Evolutionary conservation across 768 basidiomycete genomes (phyloP).

Genomic region (Agrocybe chaxingu): DNA sequence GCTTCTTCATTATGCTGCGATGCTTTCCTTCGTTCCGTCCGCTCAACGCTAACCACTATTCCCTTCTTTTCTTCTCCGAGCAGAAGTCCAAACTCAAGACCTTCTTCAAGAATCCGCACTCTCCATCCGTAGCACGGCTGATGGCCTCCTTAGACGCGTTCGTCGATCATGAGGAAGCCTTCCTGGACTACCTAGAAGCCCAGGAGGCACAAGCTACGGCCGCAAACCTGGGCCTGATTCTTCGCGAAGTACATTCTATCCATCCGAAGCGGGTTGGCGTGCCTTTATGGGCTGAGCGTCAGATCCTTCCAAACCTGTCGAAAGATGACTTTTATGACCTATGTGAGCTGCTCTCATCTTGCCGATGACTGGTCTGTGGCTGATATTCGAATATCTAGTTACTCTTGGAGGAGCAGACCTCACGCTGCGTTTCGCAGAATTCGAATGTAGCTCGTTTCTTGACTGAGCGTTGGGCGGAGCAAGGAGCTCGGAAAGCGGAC

Average conservation of each 20-base stretch:
- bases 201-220: conserved; percentile 20
- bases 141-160: conserved; percentile 38
- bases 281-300: conserved; percentile 11
- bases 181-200: conserved; percentile 27
- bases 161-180: conserved; percentile 34
- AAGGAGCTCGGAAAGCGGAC: too few relatives aligned
- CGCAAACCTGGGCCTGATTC: conserved; percentile 22
- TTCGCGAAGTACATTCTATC: conserved; percentile 25
- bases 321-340: conserved; percentile 36
- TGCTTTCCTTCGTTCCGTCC: background rate
- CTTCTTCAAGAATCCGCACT: conserved; percentile 25
- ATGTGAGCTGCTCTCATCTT: conserved; percentile 24
- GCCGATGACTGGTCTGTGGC: background rate
- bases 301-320: conserved; percentile 31
- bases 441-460: conserved; percentile 8
- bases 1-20: background rate
- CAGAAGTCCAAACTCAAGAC: conserved; percentile 24
- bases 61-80: background rate
- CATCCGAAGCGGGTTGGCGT: conserved; percentile 30
- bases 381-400: conserved; percentile 20
- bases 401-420: conserved; percentile 31
- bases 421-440: conserved; percentile 34
- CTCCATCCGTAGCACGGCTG: conserved; percentile 30
- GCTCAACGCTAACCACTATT: background rate
- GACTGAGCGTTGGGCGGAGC: too few relatives aligned